Percentiles rank a stretch among this genome's conserved stretches.
These are phyloP conservation scores for Aspergillus japonicus DNA, from an alignment of 2,329 filamentous ascomycete species.

Conservation along the genomic window DNA sequence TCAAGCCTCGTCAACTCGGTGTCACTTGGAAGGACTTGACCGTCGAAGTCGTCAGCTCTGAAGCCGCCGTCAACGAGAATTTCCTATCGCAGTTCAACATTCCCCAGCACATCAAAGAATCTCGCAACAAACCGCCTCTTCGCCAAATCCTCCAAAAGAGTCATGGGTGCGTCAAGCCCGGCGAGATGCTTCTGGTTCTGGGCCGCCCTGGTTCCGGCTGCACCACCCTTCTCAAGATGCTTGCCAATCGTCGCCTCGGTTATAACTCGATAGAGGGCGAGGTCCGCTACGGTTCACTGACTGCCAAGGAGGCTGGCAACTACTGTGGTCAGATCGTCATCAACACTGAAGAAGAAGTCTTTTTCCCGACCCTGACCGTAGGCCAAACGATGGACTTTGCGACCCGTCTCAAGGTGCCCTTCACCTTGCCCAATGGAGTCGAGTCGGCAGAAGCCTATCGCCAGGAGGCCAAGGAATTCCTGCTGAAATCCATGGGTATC, in stretches of 20 bases:
- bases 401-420: slow-evolving; percentile 58
- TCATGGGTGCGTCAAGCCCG: slow-evolving; percentile 68
- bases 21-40: slow-evolving; percentile 65
- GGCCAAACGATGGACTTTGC: slow-evolving; percentile 56
- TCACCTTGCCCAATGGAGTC: slow-evolving; percentile 47
- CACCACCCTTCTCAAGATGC: slow-evolving; percentile 67
- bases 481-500: slow-evolving; percentile 59
- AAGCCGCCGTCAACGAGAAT: slow-evolving; percentile 65
- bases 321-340: slow-evolving; percentile 60
- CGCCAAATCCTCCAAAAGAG: slow-evolving; percentile 65
- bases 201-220: slow-evolving; percentile 69
- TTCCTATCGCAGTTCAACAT: slow-evolving; percentile 61
- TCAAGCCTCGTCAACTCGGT: slow-evolving; percentile 55
- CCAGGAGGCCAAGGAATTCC: slow-evolving; percentile 51
- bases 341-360: slow-evolving; percentile 55
- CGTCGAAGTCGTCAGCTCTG: slow-evolving; percentile 61
- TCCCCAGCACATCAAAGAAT: slow-evolving; percentile 54
- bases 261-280: slow-evolving; percentile 60
- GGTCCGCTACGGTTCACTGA: slow-evolving; percentile 55
- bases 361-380: slow-evolving; percentile 53
- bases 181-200: slow-evolving; percentile 69
- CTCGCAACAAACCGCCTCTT: slow-evolving; percentile 56
- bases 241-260: slow-evolving; percentile 63
- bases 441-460: slow-evolving; percentile 49
- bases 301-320: slow-evolving; percentile 41